Evolutionary conservation across 2,329 filamentous ascomycete genomes (phyloP).

Genomic region (Escovopsis weberi): DNA sequence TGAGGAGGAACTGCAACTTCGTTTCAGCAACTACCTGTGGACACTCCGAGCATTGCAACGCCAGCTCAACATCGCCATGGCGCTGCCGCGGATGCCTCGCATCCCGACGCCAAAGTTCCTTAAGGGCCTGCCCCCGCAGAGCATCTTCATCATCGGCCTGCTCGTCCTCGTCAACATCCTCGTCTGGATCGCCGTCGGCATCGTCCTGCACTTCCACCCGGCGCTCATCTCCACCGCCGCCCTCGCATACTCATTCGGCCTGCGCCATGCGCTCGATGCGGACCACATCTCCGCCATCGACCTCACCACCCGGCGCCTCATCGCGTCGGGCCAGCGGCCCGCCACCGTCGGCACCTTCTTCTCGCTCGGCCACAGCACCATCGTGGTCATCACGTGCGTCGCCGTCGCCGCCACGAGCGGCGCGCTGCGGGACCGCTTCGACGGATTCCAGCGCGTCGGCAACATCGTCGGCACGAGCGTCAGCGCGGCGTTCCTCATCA

Average conservation of each 20-base stretch:
- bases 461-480: constrained; percentile 83
- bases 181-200: constrained; percentile 39
- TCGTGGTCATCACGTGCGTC: constrained; percentile 80
- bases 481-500: constrained; percentile 66
- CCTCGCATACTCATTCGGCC: constrained; percentile 74
- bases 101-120: constrained; percentile 16
- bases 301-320: constrained; percentile 78
- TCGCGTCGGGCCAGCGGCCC: constrained; percentile 71
- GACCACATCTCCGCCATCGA: constrained; percentile 83
- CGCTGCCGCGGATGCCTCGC: neutral
- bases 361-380: constrained; percentile 82
- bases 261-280: constrained; percentile 94
- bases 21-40: no score
- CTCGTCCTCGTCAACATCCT: constrained; percentile 37
- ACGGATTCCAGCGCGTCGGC: constrained; percentile 63
- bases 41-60: no score
- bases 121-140: constrained; percentile 17
- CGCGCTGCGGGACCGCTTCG: constrained; percentile 67
- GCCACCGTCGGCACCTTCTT: constrained; percentile 93
- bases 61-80: neutral
- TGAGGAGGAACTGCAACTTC: no score
- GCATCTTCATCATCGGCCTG: constrained; percentile 33
- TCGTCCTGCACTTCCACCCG: constrained; percentile 38
- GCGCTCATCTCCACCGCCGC: constrained; percentile 65
- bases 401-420: constrained; percentile 85